Evolutionary conservation across 345 rosid genomes (phyloP), one percentile per base, ranked within the genome.

Genomic region (Bruguiera gymnorhiza): DNA sequence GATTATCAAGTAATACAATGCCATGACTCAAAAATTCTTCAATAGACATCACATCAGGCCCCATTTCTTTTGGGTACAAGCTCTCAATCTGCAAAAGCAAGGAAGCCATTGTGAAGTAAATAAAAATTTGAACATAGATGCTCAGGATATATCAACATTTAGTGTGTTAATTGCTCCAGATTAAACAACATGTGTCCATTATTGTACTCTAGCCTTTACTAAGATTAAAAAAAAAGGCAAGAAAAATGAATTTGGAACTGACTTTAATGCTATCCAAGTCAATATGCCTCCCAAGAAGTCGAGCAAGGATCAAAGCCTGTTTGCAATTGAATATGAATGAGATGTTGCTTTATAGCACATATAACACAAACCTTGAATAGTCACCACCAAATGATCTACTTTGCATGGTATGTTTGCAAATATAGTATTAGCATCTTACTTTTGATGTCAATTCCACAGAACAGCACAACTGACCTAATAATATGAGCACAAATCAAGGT

Each of bases 301-400:
- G 90, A 80, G 97, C 91, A 75, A 94, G 95, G 75, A 91, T 94
- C 84, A 94, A 84, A 27, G 87, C 95, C 98, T 93, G 83, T 70
- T 72, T 67, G 60, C 69, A 67, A 66, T 78, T 18, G 70, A 78
- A 63, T 65, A 71, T 70, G 71, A 55, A 36, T 24, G 39, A 59
- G 60, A 18, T 39, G n/a, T 11, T 56, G 32, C 50, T 15, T 43
- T 13, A 61, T 30, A 27, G 36, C 66, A 8, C 26, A 58, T 21
- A 2, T 27, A 56, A 56, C 29, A 56, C 27, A 24, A 62, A 56
- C 13, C 31, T 56, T 21, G 60, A 56, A 56, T 24, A 8, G 10
- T 56, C 60, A 56, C 7, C 31, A 24, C 60, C 16, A 3, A 24
- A 56, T 56, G 16, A 21, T 56, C 13, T 27, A 56, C 60, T 56